Evolutionary conservation across 179 eudicot species (phyloP).

Genomic region (Pouteria campechiana): DNA sequence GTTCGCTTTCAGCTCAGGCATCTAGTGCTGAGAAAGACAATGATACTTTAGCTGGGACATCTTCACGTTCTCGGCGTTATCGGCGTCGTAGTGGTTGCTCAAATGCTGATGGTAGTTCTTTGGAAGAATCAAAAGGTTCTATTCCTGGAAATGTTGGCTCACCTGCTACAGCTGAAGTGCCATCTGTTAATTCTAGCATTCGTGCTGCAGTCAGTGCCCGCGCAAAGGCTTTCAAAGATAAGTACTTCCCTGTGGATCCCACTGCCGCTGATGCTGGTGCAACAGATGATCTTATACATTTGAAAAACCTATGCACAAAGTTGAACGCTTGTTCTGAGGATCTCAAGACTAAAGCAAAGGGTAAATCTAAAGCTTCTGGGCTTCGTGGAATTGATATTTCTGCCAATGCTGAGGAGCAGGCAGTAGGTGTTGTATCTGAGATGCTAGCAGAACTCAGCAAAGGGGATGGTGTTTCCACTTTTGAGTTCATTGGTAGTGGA

Average conservation of each 20-base stretch:
- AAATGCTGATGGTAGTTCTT: conserved; percentile 40
- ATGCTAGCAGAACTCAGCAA: conserved; percentile 81
- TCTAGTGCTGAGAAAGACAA: conserved; percentile 52
- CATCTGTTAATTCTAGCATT: conserved; percentile 48
- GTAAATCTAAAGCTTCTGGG: conserved; percentile 56
- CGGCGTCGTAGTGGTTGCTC: conserved; percentile 66
- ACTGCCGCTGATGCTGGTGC: conserved; percentile 56
- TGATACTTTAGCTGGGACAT: conserved; percentile 58
- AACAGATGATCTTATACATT: conserved; percentile 77
- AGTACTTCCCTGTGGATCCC: conserved; percentile 70
- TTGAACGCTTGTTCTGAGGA: conserved; percentile 65
- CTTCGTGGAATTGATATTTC: conserved; percentile 36
- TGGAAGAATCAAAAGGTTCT: conserved; percentile 51
- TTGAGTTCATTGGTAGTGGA: conserved; percentile 99
- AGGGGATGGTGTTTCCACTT: conserved; percentile 97
- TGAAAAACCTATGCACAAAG: conserved; percentile 77
- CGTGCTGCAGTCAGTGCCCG: conserved; percentile 59
- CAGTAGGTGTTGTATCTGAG: conserved; percentile 54
- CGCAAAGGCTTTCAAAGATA: conserved; percentile 81
- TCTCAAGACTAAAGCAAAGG: conserved; percentile 59
- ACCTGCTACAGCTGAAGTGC: conserved; percentile 45
- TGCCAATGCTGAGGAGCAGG: conserved; percentile 65
- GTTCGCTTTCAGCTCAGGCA: conserved; percentile 29
- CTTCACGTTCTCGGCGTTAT: conserved; percentile 72
- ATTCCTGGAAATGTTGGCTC: conserved; percentile 58